Base-by-base conservation (phyloP, 352 stramenopile genomes). In the Pythium aristosporum region DNA sequence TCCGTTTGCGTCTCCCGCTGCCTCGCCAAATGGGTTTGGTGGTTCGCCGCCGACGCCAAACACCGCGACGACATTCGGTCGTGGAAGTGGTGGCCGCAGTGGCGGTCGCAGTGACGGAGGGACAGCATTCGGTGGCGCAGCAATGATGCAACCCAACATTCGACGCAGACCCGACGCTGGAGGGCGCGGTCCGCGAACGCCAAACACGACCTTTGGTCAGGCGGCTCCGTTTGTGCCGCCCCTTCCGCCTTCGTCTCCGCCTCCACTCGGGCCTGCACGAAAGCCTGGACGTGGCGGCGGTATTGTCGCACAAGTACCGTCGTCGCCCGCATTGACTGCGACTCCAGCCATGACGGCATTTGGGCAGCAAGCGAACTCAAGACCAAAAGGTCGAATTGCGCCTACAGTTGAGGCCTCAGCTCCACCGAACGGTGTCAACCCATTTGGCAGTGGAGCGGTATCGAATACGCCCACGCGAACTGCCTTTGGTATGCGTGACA, bases 121-220 rank as follows among this genome's bases (percentile, higher is more conserved):
- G 0, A 32, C 28, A 6, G 25, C 49, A 53, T 71, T 71, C 44
- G 64, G 64, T 16, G 25, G 52, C 11, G 64, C 21, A 8, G 39
- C 21, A 3, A 56, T 36, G 21, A 49, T 51, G 11, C 64, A 64
- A 30, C 64, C 64, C 23, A 71, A 69, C n/a, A 61, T 64, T 46
- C 57, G 64, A 44, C 57, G 64, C 11, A 60, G 57, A n/a, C 53
- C 55, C 5, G 64, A 71, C 21, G 48, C 46, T n/a, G 64, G 64
- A 12, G 64, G 64, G 28, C 64, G 64, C 16, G 64, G 51, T 44
- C 15, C 51, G 0, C 42, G 63, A 39, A 28, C 57, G 18, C 25
- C 41, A 13, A 36, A 32, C 28, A 72, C 65, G 5, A 52, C 53
- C 18, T 72, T 72, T 36, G 59, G 65, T 46, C 63, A 69, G 9